Percentiles rank a stretch among this genome's conserved stretches.
Evolutionary conservation across 345 rosid genomes (phyloP).

Genomic region (Pugionium dolabratum): DNA sequence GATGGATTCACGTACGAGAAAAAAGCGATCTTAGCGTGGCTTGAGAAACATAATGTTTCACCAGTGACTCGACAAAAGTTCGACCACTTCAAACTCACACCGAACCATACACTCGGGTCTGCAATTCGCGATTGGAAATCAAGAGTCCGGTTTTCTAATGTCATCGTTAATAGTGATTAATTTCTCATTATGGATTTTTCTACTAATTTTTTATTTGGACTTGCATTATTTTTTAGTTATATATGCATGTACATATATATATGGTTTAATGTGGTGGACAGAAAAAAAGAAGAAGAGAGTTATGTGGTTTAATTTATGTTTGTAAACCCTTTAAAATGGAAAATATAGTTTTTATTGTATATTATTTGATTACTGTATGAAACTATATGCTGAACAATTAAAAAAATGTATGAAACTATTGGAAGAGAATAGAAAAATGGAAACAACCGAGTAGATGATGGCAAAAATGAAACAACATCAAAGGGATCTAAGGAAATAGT

Average conservation of each 20-base stretch:
- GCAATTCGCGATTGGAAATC: constrained; percentile 85
- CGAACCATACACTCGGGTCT: constrained; percentile 67
- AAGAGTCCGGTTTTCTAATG: constrained; percentile 39
- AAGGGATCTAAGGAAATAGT: no score
- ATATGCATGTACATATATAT: constrained; percentile 17
- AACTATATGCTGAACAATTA: neutral
- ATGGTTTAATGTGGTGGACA: constrained; percentile 24
- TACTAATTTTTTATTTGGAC: neutral
- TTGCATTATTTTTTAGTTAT: neutral
- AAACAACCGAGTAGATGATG: no score
- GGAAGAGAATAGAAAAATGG: no score
- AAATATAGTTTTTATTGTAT: neutral
- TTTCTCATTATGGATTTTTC: constrained; percentile 3
- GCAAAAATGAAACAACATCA: no score
- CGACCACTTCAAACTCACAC: constrained; percentile 52
- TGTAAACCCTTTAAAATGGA: constrained; percentile 18
- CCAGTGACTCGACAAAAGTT: constrained; percentile 69
- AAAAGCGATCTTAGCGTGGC: constrained; percentile 75
- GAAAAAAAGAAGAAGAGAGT: neutral
- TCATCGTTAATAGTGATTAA: constrained; percentile 18
- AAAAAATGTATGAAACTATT: no score
- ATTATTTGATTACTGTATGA: neutral
- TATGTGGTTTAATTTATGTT: constrained; percentile 26
- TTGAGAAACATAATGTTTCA: constrained; percentile 67
- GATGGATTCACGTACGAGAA: constrained; percentile 90